Conservation (phyloP, 2,329 filamentous ascomycete species). For the Ascochyta lentis region DNA sequence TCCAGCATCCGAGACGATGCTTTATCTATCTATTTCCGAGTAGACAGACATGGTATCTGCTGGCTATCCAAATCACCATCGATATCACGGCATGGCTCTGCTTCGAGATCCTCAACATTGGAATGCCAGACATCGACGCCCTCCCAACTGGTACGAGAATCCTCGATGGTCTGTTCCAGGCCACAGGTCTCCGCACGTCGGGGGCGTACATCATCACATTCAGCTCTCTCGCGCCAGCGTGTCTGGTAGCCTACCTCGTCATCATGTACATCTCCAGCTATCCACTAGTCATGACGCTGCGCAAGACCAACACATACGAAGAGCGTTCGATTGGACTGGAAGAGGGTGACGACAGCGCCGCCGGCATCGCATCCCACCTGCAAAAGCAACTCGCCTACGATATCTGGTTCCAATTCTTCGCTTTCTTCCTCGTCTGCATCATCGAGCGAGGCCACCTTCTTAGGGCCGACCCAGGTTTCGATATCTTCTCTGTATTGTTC, state of each 20-base stretch:
- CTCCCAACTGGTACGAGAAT: constrained; percentile 63
- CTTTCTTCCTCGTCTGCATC: constrained; percentile 65
- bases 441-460: constrained; percentile 66
- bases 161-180: constrained; percentile 71
- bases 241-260: constrained; percentile 67
- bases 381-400: constrained; percentile 71
- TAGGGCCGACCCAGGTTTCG: constrained; percentile 39
- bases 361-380: constrained; percentile 55
- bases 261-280: constrained; percentile 73
- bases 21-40: constrained; percentile 71
- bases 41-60: constrained; percentile 69
- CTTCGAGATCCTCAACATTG: constrained; percentile 71
- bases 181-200: constrained; percentile 65
- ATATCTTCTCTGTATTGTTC: constrained; percentile 53
- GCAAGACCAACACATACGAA: constrained; percentile 75
- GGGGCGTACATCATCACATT: constrained; percentile 72
- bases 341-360: constrained; percentile 27
- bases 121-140: constrained; percentile 61
- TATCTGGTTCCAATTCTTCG: constrained; percentile 69
- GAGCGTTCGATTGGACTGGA: constrained; percentile 71
- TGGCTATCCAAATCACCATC: constrained; percentile 65
- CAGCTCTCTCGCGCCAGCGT: constrained; percentile 60
- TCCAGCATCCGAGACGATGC: constrained; percentile 68
- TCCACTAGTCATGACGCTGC: constrained; percentile 68
- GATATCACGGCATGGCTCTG: constrained; percentile 70